phyloP scores from a whole-genome alignment of 306 rosid genomes.

The Trifolium dubium region DNA sequence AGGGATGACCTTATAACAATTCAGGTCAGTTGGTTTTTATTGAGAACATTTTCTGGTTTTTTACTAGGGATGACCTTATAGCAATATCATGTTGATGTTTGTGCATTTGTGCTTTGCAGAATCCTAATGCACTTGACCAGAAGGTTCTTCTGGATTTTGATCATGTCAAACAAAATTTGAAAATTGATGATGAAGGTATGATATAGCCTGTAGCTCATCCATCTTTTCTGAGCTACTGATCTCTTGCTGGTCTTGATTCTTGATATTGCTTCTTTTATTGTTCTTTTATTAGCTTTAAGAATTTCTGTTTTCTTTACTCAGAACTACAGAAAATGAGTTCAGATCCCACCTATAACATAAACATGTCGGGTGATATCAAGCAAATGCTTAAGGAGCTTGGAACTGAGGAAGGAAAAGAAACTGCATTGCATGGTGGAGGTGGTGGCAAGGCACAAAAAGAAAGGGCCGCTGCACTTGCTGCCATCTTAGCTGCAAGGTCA shows the following conservation, averaged over 20 bases:
- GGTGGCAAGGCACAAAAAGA: constrained; percentile 97
- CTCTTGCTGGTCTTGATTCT: constrained; percentile 23
- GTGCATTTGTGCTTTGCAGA: constrained; percentile 63
- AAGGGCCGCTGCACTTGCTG: constrained; percentile 93
- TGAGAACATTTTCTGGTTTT: constrained; percentile 28
- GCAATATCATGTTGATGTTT: constrained; percentile 36
- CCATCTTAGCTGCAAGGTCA: constrained; percentile 87
- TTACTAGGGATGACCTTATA: too few relatives aligned
- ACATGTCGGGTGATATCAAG: constrained; percentile 86
- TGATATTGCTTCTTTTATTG: constrained; percentile 26
- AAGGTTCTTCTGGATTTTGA: constrained; percentile 91
- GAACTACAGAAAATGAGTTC: constrained; percentile 69
- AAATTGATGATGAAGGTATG: constrained; percentile 90
- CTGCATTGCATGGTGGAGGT: constrained; percentile 97
- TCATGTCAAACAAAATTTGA: constrained; percentile 79
- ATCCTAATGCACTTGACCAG: constrained; percentile 85
- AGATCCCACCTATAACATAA: constrained; percentile 84
- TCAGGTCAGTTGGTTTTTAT: constrained; percentile 62
- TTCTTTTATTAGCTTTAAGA: constrained; percentile 34
- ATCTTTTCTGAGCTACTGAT: constrained; percentile 31
- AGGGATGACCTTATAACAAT: constrained; percentile 88
- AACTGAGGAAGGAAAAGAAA: constrained; percentile 91
- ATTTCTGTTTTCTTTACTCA: constrained; percentile 48
- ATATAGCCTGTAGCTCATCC: constrained; percentile 37
- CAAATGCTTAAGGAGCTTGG: constrained; percentile 95